Evolutionary conservation across 768 basidiomycete species (phyloP).

Genomic region (Xerocomus spinulosus): DNA sequence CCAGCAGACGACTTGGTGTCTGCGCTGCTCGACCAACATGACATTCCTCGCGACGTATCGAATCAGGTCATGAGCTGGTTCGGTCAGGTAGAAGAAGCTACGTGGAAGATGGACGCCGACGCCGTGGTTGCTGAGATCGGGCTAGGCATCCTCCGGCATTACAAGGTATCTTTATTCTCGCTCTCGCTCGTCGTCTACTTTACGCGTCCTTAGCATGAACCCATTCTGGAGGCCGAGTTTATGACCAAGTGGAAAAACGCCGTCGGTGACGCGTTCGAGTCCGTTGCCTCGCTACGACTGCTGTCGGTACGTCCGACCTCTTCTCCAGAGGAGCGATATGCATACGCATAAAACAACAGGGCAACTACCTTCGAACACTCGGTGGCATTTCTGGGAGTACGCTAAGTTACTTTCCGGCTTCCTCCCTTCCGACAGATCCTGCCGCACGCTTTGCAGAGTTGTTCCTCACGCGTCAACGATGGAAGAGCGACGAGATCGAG

Average conservation of each 20-base stretch:
- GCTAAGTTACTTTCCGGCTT: conserved; percentile 72
- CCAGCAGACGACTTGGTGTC: conserved; percentile 56
- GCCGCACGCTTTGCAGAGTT: conserved; percentile 80
- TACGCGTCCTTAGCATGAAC: conserved; percentile 52
- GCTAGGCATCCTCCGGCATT: conserved; percentile 59
- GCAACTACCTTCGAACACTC: conserved; percentile 60
- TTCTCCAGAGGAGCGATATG: not conserved
- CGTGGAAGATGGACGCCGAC: conserved; percentile 64
- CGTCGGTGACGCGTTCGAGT: conserved; percentile 76
- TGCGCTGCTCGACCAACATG: conserved; percentile 68
- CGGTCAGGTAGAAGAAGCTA: conserved; percentile 49
- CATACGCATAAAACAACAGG: conserved; percentile 45
- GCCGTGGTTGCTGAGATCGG: conserved; percentile 73
- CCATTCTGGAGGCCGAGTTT: conserved; percentile 54
- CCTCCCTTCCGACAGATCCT: conserved; percentile 71
- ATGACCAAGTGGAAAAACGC: conserved; percentile 62
- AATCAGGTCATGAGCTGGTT: conserved; percentile 81
- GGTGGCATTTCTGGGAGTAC: conserved; percentile 31
- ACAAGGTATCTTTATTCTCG: conserved; percentile 42
- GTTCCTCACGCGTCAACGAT: conserved; percentile 73
- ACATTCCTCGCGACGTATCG: conserved; percentile 56
- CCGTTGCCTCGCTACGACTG: conserved; percentile 53
- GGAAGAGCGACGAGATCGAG: conserved; percentile 74
- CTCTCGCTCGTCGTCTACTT: too few species aligned
- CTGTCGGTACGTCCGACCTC: conserved; percentile 51